Conservation (phyloP, 1,284 basidiomycete genomes). For the Tilletia setariae region DNA sequence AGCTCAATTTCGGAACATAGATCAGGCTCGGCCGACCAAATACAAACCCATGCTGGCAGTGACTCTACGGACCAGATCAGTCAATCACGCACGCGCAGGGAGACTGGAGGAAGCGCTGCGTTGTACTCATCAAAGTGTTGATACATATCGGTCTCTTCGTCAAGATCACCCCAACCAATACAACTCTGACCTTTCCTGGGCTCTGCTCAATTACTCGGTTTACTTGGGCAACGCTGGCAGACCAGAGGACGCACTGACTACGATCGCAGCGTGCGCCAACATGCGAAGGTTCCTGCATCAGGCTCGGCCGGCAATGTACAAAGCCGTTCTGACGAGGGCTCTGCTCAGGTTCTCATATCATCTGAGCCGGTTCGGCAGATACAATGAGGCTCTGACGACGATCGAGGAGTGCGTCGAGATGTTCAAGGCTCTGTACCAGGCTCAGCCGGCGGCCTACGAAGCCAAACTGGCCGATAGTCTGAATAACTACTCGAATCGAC, state of each 20-base stretch:
- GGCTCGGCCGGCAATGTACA: not conserved
- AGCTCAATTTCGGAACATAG: not conserved
- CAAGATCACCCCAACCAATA: not conserved
- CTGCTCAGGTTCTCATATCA: not conserved
- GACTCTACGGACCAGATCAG: not conserved
- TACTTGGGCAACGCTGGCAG: not conserved
- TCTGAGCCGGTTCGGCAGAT: not conserved
- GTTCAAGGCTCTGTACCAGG: not conserved
- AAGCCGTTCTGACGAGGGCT: not conserved
- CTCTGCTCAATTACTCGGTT: not conserved
- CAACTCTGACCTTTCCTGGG: not conserved
- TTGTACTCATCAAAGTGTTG: not conserved
- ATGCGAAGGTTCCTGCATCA: not conserved
- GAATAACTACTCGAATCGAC: not conserved
- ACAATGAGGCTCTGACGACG: not conserved
- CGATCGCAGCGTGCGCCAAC: not conserved
- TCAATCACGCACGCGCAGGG: not conserved
- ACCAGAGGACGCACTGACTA: not conserved
- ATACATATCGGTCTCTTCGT: not conserved
- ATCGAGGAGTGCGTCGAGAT: not conserved
- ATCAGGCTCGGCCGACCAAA: not conserved
- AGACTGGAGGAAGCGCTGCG: not conserved
- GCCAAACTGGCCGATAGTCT: not conserved
- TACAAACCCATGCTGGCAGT: not conserved
- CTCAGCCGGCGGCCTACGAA: not conserved